Evolutionary conservation across 2,329 filamentous ascomycete species (phyloP).

Genomic region (Colletotrichum sp.): DNA sequence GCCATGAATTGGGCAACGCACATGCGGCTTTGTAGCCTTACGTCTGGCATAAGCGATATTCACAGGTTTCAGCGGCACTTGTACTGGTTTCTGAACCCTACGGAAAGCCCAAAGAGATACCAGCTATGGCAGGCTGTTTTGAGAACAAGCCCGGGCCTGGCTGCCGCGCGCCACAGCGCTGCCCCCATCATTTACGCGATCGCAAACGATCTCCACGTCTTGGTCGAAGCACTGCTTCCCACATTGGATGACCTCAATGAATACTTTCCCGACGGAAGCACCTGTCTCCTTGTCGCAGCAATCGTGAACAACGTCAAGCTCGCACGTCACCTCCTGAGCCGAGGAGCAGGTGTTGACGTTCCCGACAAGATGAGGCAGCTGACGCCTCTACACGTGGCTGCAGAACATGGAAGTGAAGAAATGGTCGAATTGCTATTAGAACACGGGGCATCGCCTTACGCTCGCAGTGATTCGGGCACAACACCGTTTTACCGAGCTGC

Average conservation of each 20-base stretch:
- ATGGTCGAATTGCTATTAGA: fast-evolving
- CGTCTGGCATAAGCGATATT: no score
- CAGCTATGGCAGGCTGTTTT: no score
- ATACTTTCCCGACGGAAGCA: background rate
- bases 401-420: fast-evolving
- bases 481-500: background rate
- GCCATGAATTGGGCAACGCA: background rate
- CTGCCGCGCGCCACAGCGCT: fast-evolving
- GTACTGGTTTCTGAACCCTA: no score
- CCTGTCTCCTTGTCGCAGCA: background rate
- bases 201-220: background rate
- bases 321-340: fast-evolving
- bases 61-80: no score
- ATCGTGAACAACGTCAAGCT: fast-evolving
- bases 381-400: background rate
- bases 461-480: background rate
- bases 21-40: fast-evolving
- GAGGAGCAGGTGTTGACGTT: fast-evolving
- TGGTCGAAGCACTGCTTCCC: fast-evolving
- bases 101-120: no score
- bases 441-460: background rate
- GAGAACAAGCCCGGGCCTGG: no score
- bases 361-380: background rate
- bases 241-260: fast-evolving
- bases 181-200: fast-evolving